Conservation (phyloP, 805 yeast genomes). For the Candida manassasensis region DNA sequence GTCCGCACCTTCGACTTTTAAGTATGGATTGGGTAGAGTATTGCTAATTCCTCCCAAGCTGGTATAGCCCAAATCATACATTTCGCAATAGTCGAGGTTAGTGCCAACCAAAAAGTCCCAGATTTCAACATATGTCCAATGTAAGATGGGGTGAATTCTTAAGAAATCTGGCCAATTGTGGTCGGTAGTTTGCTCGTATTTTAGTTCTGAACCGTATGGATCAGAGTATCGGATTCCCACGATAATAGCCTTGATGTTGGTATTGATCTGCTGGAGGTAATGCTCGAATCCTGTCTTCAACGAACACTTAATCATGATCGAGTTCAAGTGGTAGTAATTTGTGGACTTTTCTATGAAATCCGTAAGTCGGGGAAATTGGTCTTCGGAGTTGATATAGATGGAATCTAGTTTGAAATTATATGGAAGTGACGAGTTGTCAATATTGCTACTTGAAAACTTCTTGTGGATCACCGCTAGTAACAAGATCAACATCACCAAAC, state of each 20-base stretch:
- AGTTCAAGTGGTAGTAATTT: constrained; percentile 49
- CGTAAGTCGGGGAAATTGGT: constrained; percentile 67
- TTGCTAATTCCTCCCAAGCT: constrained; percentile 76
- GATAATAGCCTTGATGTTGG: constrained; percentile 63
- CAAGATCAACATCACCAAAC: constrained; percentile 79
- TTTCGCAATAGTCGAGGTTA: constrained; percentile 60
- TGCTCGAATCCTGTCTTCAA: constrained; percentile 67
- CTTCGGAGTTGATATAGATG: constrained; percentile 72
- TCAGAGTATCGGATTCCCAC: constrained; percentile 89
- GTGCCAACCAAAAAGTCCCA: constrained; percentile 75
- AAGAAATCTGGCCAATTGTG: constrained; percentile 87
- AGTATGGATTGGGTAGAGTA: constrained; percentile 68
- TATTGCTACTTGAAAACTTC: constrained; percentile 12
- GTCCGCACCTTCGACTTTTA: constrained; percentile 17
- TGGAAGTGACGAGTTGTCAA: constrained; percentile 15
- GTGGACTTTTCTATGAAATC: constrained; percentile 58
- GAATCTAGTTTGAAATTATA: constrained; percentile 42
- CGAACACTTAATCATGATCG: constrained; percentile 38
- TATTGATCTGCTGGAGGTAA: constrained; percentile 48
- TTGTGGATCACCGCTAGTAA: constrained; percentile 53
- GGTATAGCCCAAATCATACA: constrained; percentile 84
- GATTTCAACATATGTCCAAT: constrained; percentile 79
- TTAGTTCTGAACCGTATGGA: constrained; percentile 66
- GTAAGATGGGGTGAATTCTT: constrained; percentile 81
- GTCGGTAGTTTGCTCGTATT: constrained; percentile 70